Base-by-base conservation (phyloP, 2,329 filamentous ascomycete genomes). In the Calonectria pteridis region DNA sequence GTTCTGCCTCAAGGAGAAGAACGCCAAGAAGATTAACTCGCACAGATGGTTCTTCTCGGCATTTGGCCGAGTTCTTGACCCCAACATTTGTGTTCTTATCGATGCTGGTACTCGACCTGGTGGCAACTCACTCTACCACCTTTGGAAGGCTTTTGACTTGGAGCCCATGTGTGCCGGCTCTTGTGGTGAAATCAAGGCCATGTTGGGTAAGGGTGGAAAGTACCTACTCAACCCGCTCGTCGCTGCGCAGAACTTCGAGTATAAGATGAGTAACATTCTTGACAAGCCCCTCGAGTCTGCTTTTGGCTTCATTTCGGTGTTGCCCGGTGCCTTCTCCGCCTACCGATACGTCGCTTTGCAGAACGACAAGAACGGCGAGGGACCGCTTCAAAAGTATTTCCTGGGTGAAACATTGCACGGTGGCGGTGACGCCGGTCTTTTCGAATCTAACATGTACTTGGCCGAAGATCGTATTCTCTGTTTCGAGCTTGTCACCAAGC, bases 11-110 rank as follows among this genome's bases (percentile, higher is more conserved):
- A 99, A 99, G 88, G 97, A 99, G 83, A 98, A 98, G 91, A 99
- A 99, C 83, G 96, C 98, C 87, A 99, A 99, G 89, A 99, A 99
- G 89, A 99, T 99, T 91, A 99, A 99, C 84, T 98, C 97, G 0
- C 97, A 99, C 84, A 90, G 97, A 83, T 99, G 97, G 97, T 98
- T 99, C 87, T 99, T 99, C 89, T 94, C 97, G 79, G 97, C 96
- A 0, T 99, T 99, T 83, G 97, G 97, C 37, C 91, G 93, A 28
- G 94, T 98, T 4, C 87, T 99, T 55, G 94, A 98, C 76, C 97
- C 97, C 49, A 98, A 98, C 81, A 98, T 99, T 79, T 98, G 97
- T 82, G 96, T 98, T 14, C 90, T 99, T 67, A 91, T 99, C 77
- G 97, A 99, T 85, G 97, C 97, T 1, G 97, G 97, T 87, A 99